These are phyloP conservation scores for Daldinia sp. DNA, from an alignment of 2,329 filamentous ascomycete species.

Conservation along the genomic window DNA sequence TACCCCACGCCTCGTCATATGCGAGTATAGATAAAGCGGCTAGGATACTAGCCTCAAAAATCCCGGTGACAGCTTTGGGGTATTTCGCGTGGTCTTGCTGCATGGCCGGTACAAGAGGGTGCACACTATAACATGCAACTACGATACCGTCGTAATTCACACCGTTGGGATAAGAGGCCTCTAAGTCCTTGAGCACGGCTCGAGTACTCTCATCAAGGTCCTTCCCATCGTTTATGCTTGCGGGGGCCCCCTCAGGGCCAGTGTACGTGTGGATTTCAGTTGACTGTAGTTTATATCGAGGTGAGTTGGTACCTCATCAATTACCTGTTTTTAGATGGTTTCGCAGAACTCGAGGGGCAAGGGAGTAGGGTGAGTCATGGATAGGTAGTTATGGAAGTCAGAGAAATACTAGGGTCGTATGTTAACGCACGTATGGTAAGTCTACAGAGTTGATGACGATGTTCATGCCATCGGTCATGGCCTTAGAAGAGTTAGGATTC, in stretches of 20 bases:
- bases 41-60: conserved; percentile 86
- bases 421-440: conserved; percentile 54
- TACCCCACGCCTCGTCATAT: conserved; percentile 74
- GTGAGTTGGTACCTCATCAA: not conserved
- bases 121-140: conserved; percentile 88
- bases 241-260: conserved; percentile 70
- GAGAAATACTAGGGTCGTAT: not conserved
- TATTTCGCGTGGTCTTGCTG: conserved; percentile 50
- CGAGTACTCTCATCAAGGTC: conserved; percentile 74
- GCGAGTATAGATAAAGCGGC: conserved; percentile 68
- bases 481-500: conserved; percentile 81
- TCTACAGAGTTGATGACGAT: conserved; percentile 59
- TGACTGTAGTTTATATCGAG: conserved; percentile 56
- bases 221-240: conserved; percentile 81
- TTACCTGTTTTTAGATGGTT: not conserved
- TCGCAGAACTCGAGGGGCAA: not conserved
- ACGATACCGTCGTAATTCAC: conserved; percentile 78
- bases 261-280: conserved; percentile 73
- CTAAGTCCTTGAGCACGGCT: conserved; percentile 70
- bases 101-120: conserved; percentile 77
- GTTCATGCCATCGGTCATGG: conserved; percentile 77
- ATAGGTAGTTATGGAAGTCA: not conserved
- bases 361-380: not conserved
- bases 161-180: conserved; percentile 43
- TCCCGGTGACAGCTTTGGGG: conserved; percentile 73